Evolutionary conservation across 768 basidiomycete species (phyloP), one percentile per base, ranked within the genome.

Genomic region (Rhizopogon vinicolor): DNA sequence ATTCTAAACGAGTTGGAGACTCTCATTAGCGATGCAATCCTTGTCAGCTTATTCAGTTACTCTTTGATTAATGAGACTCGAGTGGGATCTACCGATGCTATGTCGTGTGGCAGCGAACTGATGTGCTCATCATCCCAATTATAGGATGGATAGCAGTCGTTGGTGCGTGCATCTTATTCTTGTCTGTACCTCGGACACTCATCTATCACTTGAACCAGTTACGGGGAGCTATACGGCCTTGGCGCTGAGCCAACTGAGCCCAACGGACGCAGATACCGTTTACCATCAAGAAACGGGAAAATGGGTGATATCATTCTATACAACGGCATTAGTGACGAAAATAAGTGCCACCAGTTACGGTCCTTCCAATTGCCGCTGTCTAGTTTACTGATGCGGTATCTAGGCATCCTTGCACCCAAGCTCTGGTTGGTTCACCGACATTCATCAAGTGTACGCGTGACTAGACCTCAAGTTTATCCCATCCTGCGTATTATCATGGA

Each of bases 291-390:
- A 59, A 49, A 52, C 56, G 18, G 42, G 35, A 16, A 37, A 53
- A 41, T 60, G 59, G 56, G 52, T 60, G 18, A 43, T 51, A 16
- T 58, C 56, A 5, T 60, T 58, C 10, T 60, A 53, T 31, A 33
- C 44, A n/a, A 29, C 53, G n/a, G 52, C 58, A 22, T 52, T 57
- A 9, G 56, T 46, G 7, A 60, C 58, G 8, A 60, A 60, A 45
- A 6, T 60, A 14, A 53, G 53, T 39, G 51, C 39, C 3, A 33
- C 31, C 8, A 33, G 8, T 33, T 33, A 33, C 31, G 31, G 2
- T 33, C 31, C 31, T 33, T 39, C 48, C 56, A 46, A 50, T 41
- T 25, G 51, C 41, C 29, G 10, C 18, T 13, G 16, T 29, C 19
- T 16, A 25, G 16, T 42, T 9, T 10, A 33, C 31, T 33, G 31